Evolutionary conservation across 306 rosid species (phyloP), one percentile per base, ranked within the genome.

Genomic region (Citrullus colocynthis): DNA sequence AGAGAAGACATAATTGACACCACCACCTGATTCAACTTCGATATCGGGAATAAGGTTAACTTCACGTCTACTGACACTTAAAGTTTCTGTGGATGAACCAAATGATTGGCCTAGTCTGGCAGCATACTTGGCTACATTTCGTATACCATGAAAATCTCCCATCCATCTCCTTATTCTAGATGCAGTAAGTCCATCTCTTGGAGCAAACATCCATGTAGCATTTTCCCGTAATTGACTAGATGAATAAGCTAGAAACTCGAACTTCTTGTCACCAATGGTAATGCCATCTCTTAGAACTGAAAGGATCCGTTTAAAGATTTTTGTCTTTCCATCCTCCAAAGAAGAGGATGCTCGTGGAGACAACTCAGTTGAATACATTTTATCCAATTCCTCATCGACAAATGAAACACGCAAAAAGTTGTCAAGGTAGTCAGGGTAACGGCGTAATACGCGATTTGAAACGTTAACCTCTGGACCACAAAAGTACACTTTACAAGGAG

Each of bases 201-300:
- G 78, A 86, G 98, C 93, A 90, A 93, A 93, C 98, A 93, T 93
- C 98, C 98, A 93, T 39, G 79, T 20, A 18, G 98, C 90, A 80
- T 83, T 90, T 10, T 93, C 98, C 56, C 97, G 85, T 80, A 93
- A 71, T 52, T 91, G 97, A 88, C 98, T 93, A 17, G 98, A 85
- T 4, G 98, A 93, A 83, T 90, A 93, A 49, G 97, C 98, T 3
- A 93, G 91, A 88, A 91, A 91, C 49, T 91, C 92, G 81, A 91
- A 93, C 80, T 78, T 91, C 86, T 86, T 93, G 7, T 84, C 88
- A 32, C 96, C 96, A 85, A 91, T 82, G 30, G 80, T 74, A 16
- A 93, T 80, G 51, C 98, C 98, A 44, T 90, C 73, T 80, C 78
- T 82, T 54, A 93, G 90, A 70, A 88, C 59, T 14, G 89, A 86